Conservation (phyloP, 192 early-diverging fungal genomes). For the Thamnidium elegans region DNA sequence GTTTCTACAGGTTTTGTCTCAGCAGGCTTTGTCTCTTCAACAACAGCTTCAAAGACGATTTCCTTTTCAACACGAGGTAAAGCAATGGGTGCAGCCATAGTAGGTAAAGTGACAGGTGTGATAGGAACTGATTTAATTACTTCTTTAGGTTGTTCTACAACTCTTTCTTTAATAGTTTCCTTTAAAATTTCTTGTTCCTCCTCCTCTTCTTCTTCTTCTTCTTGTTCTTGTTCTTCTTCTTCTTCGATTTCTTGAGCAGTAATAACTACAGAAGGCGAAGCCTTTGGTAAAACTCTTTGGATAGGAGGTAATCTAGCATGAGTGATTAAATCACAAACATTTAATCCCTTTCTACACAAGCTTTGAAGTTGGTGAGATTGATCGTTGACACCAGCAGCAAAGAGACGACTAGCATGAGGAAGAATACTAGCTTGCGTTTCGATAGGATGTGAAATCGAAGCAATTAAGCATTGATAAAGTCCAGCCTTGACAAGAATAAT, state of each 20-base stretch:
- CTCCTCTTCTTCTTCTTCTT: background rate
- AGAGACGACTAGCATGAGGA: constrained; percentile 39
- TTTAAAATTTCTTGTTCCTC: background rate
- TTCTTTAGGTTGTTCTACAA: background rate
- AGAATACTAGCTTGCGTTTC: constrained; percentile 40
- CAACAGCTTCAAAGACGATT: background rate
- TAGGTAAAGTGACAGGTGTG: background rate
- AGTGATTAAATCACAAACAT: constrained; percentile 53
- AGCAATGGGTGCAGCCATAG: too few relatives aligned
- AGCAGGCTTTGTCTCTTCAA: background rate
- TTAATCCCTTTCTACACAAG: constrained; percentile 40
- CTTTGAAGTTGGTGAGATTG: constrained; percentile 32
- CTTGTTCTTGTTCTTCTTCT: background rate
- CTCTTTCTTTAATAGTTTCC: background rate
- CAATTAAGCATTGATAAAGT: constrained; percentile 40
- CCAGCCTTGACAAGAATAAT: constrained; percentile 16
- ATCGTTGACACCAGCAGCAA: constrained; percentile 37
- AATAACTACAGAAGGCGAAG: background rate
- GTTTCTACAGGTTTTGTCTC: background rate
- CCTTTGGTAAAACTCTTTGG: constrained; percentile 1
- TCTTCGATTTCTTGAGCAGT: background rate
- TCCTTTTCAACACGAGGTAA: background rate
- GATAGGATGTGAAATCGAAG: constrained; percentile 37
- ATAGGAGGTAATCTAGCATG: constrained; percentile 55
- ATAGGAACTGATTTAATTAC: background rate